Base-by-base conservation (phyloP, 768 basidiomycete genomes). In the Amanita molliuscula region DNA sequence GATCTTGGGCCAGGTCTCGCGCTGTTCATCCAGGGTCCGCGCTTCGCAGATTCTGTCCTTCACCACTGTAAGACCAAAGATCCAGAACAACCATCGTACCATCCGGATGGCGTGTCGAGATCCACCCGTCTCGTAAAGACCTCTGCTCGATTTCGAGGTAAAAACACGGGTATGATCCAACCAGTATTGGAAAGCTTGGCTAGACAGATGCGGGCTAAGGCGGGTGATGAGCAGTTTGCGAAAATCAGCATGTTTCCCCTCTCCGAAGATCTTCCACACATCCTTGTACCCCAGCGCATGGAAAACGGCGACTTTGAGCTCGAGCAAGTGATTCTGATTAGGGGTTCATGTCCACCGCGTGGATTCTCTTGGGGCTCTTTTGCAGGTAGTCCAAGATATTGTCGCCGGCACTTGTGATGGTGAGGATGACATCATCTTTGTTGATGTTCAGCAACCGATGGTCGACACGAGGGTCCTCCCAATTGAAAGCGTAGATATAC, bases 111-210 rank as follows among this genome's bases (percentile, higher is more conserved):
- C 37, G 11, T 40, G 37, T 9, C 37, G 37, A 18, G 37, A 40
- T 3, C 37, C 37, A 40, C 37, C 37, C 18, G 37, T 18, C 37
- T 40, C 37, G 5, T 87, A 86, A 9, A 86, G 86, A 33, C 72
- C 73, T 57, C 75, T 66, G 61, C 88, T 87, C 63, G 88, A 88
- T 7, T 75, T 75, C 2, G 72, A 75, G 29, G 71, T 70, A 47
- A 73, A 68, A 1, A 76, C 67, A 29, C 66, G 57, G 48, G 70
- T 68, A 56, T 87, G 81, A 56, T 78, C 65, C 52, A 77, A 72
- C 87, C 87, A 88, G 67, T 86, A 87, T 52, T 84, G 81, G 64
- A 84, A 87, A 1, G 85, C 84, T 52, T 71, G 72, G 15, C 82
- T 81, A 21, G 86, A 85, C 15, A 88, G 72, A 56, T 76, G 71